These are phyloP conservation scores for Acrodontium crateriforme DNA, from an alignment of 2,329 filamentous ascomycete species.

Conservation along the genomic window DNA sequence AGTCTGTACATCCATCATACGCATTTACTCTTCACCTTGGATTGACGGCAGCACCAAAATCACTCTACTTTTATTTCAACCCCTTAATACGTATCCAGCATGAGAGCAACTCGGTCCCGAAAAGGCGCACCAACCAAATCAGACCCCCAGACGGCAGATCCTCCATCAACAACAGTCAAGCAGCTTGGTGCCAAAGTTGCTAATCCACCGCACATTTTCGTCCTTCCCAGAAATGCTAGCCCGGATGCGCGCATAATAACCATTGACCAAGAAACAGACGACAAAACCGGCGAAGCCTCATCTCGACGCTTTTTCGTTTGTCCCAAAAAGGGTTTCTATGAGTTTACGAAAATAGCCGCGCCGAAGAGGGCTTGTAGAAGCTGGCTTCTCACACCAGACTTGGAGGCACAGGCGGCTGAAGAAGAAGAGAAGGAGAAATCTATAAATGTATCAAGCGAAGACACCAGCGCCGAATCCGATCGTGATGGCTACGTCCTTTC, in stretches of 20 bases:
- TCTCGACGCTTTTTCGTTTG: constrained; percentile 45
- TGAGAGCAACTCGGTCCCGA: no score
- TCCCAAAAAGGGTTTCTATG: constrained; percentile 43
- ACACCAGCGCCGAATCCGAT: constrained; percentile 3
- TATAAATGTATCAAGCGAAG: not conserved
- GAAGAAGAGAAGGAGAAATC: constrained; percentile 5
- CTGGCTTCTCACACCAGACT: constrained; percentile 36
- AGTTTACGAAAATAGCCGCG: constrained; percentile 45
- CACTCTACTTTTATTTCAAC: no score
- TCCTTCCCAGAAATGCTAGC: constrained; percentile 41
- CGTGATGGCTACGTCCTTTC: constrained; percentile 44
- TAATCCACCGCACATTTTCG: constrained; percentile 40
- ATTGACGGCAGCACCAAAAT: no score
- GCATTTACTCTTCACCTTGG: no score
- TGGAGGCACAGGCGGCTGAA: constrained; percentile 2
- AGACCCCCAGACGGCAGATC: no score
- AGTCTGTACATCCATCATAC: no score
- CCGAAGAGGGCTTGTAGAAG: constrained; percentile 39
- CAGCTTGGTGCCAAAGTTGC: constrained; percentile 22
- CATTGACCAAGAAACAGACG: no score
- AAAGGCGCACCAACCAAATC: constrained; percentile 3
- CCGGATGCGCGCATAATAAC: constrained; percentile 41
- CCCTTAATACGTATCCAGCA: no score
- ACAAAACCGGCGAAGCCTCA: constrained; percentile 42
- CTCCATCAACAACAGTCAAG: not conserved